Conservation (phyloP, 2,329 filamentous ascomycete species). For the Fusarium oxysporum region DNA sequence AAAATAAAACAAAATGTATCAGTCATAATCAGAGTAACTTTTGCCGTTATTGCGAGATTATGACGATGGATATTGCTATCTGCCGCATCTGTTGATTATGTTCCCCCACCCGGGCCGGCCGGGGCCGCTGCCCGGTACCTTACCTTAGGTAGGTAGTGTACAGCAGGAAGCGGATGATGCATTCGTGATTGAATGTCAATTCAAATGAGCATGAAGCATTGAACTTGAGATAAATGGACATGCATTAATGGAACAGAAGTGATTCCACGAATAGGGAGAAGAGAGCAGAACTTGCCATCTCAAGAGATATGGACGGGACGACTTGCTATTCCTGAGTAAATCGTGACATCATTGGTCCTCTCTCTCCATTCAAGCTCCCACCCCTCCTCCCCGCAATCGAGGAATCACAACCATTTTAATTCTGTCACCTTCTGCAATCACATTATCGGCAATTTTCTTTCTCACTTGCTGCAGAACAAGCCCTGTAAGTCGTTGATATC, state of each 20-base stretch:
- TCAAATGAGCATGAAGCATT: background rate
- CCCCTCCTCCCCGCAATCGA: constrained; percentile 31
- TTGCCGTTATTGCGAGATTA: background rate
- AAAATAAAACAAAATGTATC: background rate
- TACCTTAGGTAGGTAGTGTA: background rate
- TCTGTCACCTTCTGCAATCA: background rate
- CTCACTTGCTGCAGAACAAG: background rate
- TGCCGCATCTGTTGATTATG: background rate
- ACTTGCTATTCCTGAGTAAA: background rate
- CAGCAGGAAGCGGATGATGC: background rate
- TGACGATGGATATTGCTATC: background rate
- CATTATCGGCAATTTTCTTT: background rate
- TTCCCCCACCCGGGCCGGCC: background rate
- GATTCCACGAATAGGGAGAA: background rate
- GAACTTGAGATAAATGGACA: background rate
- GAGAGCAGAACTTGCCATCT: background rate
- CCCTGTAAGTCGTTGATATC: background rate
- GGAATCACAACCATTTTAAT: constrained; percentile 5
- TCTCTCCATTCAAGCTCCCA: constrained; percentile 10
- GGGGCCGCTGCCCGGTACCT: background rate
- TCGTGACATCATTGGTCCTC: constrained; percentile 35
- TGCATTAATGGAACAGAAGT: background rate
- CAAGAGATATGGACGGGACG: background rate
- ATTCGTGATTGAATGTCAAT: background rate
- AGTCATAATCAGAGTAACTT: background rate